Evolutionary conservation across 495 filamentous ascomycete species (phyloP), one percentile per base, ranked within the genome.

Genomic region (Xylaria sp.): DNA sequence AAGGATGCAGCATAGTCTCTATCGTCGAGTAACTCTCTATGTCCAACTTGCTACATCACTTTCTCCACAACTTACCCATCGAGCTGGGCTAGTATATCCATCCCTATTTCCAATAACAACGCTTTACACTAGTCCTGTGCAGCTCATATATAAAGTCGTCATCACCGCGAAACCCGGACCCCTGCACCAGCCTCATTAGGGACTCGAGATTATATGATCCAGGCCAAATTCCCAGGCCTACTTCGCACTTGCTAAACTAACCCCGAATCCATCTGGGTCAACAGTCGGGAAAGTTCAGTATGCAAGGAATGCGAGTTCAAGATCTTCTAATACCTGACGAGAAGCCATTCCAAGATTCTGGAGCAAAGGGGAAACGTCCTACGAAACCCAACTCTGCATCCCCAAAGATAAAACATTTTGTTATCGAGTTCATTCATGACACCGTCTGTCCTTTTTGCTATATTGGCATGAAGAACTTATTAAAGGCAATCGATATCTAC

Each of bases 381-480:
- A 15, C 52, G 35, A 61, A 52, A 29, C 15, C 37, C 31, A 57
- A 68, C n/a, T 53, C 21, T 44, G 7, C 46, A 53, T 7, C 68
- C 26, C 35, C 68, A 1, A 68, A 74, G 53, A 79, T 72, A 61
- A 74, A 71, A 24, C 71, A 75, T 46, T 83, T 93, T 82, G 85
- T 85, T 43, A 91, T 97, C 79, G 88, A 93, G 55, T 88, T 97
- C 68, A 90, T 93, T 62, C 82, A 82, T 46, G 94, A 97, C 82
- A 91, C 89, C 24, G 85, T 96, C 72, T 97, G 94, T 78, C 93
- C 93, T 9, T 93, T 89, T 88, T 97, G 94, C 82, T 97, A 93
- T 79, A 84, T 97, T 61, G 93, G 92, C 71, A 90, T 91, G 76
- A 89, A 89, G 69, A 88, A 90, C 64, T 87, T 97, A 48, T 85